Conservation (phyloP, 2,329 filamentous ascomycete species). For the Bretziella fagacearum region DNA sequence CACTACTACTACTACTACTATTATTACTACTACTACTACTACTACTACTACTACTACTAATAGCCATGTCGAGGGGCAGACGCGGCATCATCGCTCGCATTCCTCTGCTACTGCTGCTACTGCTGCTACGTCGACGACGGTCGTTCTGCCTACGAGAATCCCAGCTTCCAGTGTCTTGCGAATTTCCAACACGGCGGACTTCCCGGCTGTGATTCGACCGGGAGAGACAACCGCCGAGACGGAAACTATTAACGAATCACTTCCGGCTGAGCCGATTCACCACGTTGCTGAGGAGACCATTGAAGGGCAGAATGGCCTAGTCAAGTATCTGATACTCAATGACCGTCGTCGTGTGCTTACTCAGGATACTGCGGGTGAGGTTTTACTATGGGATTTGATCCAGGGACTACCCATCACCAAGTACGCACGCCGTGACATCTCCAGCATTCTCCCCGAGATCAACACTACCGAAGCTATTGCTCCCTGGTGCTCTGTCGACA, state of each 20-base stretch:
- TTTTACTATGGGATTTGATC: constrained; percentile 85
- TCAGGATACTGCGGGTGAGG: constrained; percentile 85
- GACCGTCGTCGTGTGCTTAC: constrained; percentile 81
- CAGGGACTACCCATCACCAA: constrained; percentile 74
- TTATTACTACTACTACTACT: too few relatives aligned
- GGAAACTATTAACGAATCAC: constrained; percentile 18
- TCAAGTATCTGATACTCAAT: constrained; percentile 84
- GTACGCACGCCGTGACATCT: constrained; percentile 88
- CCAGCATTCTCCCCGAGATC: constrained; percentile 74
- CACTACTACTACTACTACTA: not conserved
- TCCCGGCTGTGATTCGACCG: constrained; percentile 43
- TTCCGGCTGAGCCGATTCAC: constrained; percentile 42
- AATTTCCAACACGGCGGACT: constrained; percentile 68
- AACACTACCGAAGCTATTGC: constrained; percentile 81
- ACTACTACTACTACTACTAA: not conserved
- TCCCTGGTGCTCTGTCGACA: constrained; percentile 92
- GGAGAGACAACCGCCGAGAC: constrained; percentile 27
- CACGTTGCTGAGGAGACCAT: constrained; percentile 62
- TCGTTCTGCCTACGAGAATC: constrained; percentile 37
- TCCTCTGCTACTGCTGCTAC: constrained; percentile 7
- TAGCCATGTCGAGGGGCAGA: not conserved
- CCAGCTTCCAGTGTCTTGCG: constrained; percentile 61
- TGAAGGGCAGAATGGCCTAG: constrained; percentile 84
- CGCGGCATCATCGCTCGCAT: constrained; percentile 5
- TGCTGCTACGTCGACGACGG: constrained; percentile 27